Base-by-base conservation (phyloP, 2,329 filamentous ascomycete species). In the Fusarium sp. region DNA sequence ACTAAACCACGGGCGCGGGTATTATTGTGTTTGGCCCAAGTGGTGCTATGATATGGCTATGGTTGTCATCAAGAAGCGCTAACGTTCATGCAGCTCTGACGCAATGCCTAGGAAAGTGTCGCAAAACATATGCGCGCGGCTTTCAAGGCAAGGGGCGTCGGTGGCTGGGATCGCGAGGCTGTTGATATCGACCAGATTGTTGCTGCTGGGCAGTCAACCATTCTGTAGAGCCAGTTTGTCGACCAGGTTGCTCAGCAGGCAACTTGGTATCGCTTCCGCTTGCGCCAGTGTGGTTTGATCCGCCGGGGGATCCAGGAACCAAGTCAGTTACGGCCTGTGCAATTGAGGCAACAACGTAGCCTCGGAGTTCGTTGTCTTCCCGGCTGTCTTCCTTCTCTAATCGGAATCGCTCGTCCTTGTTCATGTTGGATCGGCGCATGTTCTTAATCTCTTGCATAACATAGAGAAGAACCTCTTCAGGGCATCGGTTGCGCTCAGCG, bases 401-500 rank as follows among this genome's bases (percentile, higher is more conserved):
- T 45, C 90, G 88, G 82, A 95, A 95, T 66, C 93, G 91, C 77
- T 97, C 92, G 24, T 95, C 91, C 85, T 98, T 97, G 81, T 88
- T 87, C 87, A 97, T 90, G 83, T 97, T 95, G 77, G 90, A 88
- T 57, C 96, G 91, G 78, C 95, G 92, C 78, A 95, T 89, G 70
- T 91, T 90, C 78, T 93, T 93, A 79, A 99, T 96, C 84, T 98
- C 96, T 76, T 95, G 91, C 84, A 96, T 92, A 71, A 98, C 94
- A 85, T 95, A 95, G 22, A 97, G 88, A 69, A 98, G 87, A 11
- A 97, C 95, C 72, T 96, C 93, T 81, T 99, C 96, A 0, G 95
- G 91, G 75, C 93, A 95, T 76, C 91, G 90, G 74, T 88, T 94
- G 72, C 96, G 91, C 71, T 93, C 90, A n/a, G 89, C 85, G 38